A percentile compares a stretch with the other conserved stretches of the same genome.
Conservation (phyloP, 345 rosid species). For the Camelina sativa region DNA sequence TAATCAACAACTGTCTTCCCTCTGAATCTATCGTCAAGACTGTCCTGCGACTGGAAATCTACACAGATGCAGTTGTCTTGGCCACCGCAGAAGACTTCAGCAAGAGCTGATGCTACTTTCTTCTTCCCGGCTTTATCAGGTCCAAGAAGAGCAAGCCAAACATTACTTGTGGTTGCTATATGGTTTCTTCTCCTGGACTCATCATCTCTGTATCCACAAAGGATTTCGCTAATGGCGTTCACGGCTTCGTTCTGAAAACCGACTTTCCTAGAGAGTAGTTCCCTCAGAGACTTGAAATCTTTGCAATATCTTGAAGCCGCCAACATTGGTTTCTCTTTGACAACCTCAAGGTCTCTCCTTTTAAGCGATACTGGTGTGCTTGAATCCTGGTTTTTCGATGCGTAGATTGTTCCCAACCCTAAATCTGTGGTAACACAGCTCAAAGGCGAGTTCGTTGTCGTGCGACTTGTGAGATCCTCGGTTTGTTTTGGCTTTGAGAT, state of each 20-base stretch:
- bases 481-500: constrained; percentile 38
- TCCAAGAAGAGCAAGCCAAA: constrained; percentile 77
- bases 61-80: constrained; percentile 50
- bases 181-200: constrained; percentile 36
- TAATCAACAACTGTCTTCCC: constrained; percentile 59
- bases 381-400: constrained; percentile 48
- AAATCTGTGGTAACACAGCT: constrained; percentile 63
- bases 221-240: constrained; percentile 50
- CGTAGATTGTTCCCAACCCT: constrained; percentile 58
- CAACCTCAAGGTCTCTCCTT: constrained; percentile 36
- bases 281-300: constrained; percentile 57
- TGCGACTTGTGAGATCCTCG: constrained; percentile 33
- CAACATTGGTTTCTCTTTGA: constrained; percentile 41
- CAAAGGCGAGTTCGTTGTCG: constrained; percentile 38
- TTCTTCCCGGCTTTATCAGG: constrained; percentile 71
- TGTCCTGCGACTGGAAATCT: constrained; percentile 54
- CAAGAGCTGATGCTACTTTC: constrained; percentile 62
- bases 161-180: constrained; percentile 41
- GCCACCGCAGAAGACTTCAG: constrained; percentile 60
- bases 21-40: constrained; percentile 45
- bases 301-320: constrained; percentile 38
- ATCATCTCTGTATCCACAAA: constrained; percentile 53
- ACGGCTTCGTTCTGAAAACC: constrained; percentile 72
- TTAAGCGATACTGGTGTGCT: constrained; percentile 40
- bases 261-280: constrained; percentile 55